These are phyloP conservation scores for Colletotrichum navitas DNA, from an alignment of 2,329 filamentous ascomycete species.

Conservation along the genomic window DNA sequence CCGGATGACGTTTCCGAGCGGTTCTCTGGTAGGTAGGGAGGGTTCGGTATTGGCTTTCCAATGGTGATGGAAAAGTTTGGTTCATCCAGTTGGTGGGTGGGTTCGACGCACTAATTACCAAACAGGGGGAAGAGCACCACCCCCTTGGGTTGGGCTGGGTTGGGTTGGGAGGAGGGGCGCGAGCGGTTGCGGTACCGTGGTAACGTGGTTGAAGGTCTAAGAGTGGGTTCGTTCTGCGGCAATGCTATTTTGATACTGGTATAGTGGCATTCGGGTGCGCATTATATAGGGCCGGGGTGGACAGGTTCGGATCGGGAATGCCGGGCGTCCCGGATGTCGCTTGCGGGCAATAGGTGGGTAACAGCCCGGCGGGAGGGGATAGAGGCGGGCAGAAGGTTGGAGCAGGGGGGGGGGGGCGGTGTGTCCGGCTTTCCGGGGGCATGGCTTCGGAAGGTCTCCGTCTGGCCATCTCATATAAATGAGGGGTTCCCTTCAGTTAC, in stretches of 20 bases:
- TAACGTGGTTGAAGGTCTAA: neutral
- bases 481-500: too few species aligned
- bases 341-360: neutral
- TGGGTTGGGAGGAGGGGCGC: neutral
- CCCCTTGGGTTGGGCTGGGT: neutral
- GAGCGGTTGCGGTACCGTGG: neutral
- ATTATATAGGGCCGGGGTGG: neutral
- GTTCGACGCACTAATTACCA: neutral
- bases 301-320: neutral
- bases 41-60: neutral
- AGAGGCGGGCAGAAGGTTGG: neutral
- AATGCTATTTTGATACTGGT: neutral
- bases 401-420: neutral
- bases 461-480: neutral
- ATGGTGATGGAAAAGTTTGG: neutral
- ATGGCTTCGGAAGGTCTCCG: neutral
- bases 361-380: neutral
- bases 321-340: neutral
- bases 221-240: neutral
- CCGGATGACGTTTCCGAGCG: neutral
- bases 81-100: neutral
- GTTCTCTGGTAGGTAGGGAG: neutral
- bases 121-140: too few species aligned
- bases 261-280: neutral
- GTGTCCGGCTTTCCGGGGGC: neutral